Base-by-base conservation (phyloP, 768 basidiomycete species). In the Agaricus subrufescens region DNA sequence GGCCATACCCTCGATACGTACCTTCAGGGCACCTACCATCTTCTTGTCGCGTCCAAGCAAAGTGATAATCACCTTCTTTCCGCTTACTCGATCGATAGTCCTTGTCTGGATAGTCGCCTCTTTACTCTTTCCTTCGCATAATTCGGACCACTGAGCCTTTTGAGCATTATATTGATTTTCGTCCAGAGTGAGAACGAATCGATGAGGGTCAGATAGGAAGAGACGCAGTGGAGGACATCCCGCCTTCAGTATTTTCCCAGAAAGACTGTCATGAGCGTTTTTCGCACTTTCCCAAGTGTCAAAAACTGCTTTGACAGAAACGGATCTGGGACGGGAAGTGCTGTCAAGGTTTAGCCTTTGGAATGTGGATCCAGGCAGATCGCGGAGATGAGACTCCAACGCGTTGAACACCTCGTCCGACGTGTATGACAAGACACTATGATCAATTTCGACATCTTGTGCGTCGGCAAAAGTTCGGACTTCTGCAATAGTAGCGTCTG, bases 11-110 rank as follows among this genome's bases (percentile, higher is more conserved):
- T 86, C 85, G 0, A 82, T 79, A 50, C 83, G 70, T 11, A 85
- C 83, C 67, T 85, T 86, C 57, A 86, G 62, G 4, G 75, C 71
- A 1, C 85, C 85, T 1, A 79, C 73, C 1, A 74, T 75, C 60
- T 79, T 77, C 66, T 80, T 80, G 49, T 79, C 77, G 12, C 78
- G 71, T 0, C 84, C 84, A 1, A 69, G 60, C n/a, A 85, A 71
- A 3, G 67, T 73, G 40, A 85, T 72, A 14, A 69, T 66, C 44
- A 77, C 71, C 4, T 46, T 58, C 14, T 59, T 62, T 9, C 59
- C 62, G 3, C 61, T 57, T 37, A 4, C 55, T 55, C 3, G 77
- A 63, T 37, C 65, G 63, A 38, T 70, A 71, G 0, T 72, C 70
- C 14, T 69, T 57, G 51, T 47, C 12, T 61, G 57, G n/a, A 67